phyloP scores from a whole-genome alignment of 495 filamentous ascomycete genomes.

The Cercophora scortea region DNA sequence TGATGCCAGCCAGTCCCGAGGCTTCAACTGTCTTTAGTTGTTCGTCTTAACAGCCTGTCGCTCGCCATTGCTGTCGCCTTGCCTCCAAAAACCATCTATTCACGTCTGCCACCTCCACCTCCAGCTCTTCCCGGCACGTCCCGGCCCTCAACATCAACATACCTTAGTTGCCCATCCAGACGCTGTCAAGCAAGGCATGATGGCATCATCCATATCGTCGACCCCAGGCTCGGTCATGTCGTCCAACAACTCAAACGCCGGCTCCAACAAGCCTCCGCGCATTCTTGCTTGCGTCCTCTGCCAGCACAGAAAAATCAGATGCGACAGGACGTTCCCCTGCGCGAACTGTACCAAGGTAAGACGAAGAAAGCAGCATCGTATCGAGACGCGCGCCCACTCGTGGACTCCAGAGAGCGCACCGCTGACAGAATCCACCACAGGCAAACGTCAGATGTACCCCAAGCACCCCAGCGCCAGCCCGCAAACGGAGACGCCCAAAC shows the following conservation, averaged over 20 bases:
- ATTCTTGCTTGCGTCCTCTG: constrained; percentile 41
- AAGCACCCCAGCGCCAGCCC: constrained; percentile 39
- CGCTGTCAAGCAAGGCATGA: neutral
- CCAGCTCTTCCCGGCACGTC: no score
- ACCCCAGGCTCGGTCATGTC: neutral
- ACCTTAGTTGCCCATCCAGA: no score
- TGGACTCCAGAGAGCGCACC: neutral
- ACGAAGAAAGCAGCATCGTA: neutral
- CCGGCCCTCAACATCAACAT: no score
- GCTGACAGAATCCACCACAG: constrained; percentile 15
- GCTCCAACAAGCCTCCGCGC: constrained; percentile 18
- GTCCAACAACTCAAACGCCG: neutral
- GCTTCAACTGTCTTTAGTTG: no score
- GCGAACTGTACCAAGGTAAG: constrained; percentile 51
- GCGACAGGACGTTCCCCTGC: constrained; percentile 61
- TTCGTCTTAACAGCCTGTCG: no score
- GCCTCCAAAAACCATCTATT: no score
- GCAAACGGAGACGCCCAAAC: constrained; percentile 38
- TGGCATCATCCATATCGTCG: constrained; percentile 2
- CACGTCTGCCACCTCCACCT: no score
- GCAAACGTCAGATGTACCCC: constrained; percentile 38
- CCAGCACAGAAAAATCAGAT: constrained; percentile 62
- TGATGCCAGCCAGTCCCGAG: no score
- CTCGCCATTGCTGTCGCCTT: no score
- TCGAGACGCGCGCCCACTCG: neutral